These are phyloP conservation scores for Paramarasmius palmivorus DNA, from an alignment of 1,284 basidiomycete species.

Conservation along the genomic window DNA sequence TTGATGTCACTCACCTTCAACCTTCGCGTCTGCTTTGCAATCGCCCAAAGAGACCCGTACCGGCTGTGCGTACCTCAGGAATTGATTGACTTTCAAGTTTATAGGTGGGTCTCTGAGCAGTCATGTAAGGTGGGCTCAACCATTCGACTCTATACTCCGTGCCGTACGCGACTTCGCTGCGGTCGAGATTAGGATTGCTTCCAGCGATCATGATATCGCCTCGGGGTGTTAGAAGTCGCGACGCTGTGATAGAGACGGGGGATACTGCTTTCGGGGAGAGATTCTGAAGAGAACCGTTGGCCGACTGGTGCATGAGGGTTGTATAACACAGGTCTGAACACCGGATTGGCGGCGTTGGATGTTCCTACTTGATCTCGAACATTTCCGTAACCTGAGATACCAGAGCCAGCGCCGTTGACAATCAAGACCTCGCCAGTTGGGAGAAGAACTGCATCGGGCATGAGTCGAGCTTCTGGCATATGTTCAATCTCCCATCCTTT, in stretches of 20 bases:
- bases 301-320: slow-evolving; percentile 62
- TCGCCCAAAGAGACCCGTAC: slow-evolving; percentile 42
- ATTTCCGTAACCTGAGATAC: slow-evolving; percentile 86
- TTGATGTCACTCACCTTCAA: slow-evolving; percentile 25
- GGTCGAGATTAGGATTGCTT: slow-evolving; percentile 81
- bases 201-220: slow-evolving; percentile 79
- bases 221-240: slow-evolving; percentile 67
- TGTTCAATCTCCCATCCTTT: slow-evolving; percentile 74
- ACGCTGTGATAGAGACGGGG: slow-evolving; percentile 85
- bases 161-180: slow-evolving; percentile 65
- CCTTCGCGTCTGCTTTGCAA: slow-evolving; percentile 23
- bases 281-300: slow-evolving; percentile 59
- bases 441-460: slow-evolving; percentile 82
- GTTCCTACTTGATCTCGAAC: slow-evolving; percentile 66
- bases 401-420: slow-evolving; percentile 74
- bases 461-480: slow-evolving; percentile 74
- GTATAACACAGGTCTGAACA: slow-evolving; percentile 74
- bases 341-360: slow-evolving; percentile 82
- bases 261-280: slow-evolving; percentile 69
- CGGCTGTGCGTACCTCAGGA: slow-evolving; percentile 47
- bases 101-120: slow-evolving; percentile 51
- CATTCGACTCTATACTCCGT: slow-evolving; percentile 85
- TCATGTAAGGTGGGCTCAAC: slow-evolving; percentile 73
- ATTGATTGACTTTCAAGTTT: slow-evolving; percentile 29
- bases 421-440: slow-evolving; percentile 79